Evolutionary conservation across 306 rosid genomes (phyloP).

Genomic region (Rosa chinensis): DNA sequence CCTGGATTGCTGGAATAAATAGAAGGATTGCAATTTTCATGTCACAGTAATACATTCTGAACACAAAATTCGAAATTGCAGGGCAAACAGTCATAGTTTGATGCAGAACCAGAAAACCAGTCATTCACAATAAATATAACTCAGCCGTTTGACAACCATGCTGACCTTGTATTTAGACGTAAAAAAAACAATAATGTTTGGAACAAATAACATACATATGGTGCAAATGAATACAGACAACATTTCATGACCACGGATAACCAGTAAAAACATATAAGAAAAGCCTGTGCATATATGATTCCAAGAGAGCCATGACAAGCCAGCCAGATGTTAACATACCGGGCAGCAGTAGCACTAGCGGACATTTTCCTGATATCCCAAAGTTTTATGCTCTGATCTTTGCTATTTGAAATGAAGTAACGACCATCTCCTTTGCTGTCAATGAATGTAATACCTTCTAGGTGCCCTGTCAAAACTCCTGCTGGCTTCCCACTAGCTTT

Average conservation of each 20-base stretch:
- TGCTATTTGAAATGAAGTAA: constrained; percentile 84
- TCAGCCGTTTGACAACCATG: not conserved
- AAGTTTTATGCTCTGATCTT: constrained; percentile 89
- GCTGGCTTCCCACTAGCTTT: constrained; percentile 59
- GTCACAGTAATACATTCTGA: not conserved
- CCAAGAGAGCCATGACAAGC: not conserved
- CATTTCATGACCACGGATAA: not conserved
- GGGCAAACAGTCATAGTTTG: not conserved
- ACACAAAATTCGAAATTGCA: not conserved
- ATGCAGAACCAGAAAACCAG: not conserved
- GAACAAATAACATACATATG: not conserved
- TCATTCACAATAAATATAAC: not conserved
- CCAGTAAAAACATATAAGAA: not conserved
- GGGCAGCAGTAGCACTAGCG: constrained; percentile 43
- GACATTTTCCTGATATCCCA: constrained; percentile 96
- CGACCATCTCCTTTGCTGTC: constrained; percentile 94
- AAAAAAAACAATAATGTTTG: not conserved
- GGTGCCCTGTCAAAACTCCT: constrained; percentile 80
- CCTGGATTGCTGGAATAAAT: constrained; percentile 42
- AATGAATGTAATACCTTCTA: constrained; percentile 83
- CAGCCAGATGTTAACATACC: constrained; percentile 36
- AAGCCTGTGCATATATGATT: not conserved
- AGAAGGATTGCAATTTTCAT: not conserved
- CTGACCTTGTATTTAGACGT: not conserved
- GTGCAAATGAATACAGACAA: not conserved